Percentiles rank a stretch among this genome's conserved stretches.
Evolutionary conservation across 176 grass and related monocot species (phyloP).

Genomic region (Tuctoria greenei): DNA sequence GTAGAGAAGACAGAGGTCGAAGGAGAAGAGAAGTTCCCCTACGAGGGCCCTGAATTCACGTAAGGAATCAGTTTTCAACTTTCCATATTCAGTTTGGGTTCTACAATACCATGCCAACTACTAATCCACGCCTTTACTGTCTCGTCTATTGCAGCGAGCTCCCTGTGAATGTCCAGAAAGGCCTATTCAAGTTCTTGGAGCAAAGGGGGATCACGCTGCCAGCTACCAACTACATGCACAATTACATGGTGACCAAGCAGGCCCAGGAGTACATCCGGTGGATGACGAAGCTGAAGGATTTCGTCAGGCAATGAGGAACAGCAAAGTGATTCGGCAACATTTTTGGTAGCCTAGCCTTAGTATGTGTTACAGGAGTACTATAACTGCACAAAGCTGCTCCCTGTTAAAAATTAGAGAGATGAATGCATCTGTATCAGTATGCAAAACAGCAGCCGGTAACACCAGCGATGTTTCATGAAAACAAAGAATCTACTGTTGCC

Average conservation of each 20-base stretch:
- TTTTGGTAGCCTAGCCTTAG: conserved; percentile 46
- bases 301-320: conserved; percentile 49
- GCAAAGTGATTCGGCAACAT: background rate
- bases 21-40: conserved; percentile 62
- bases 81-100: background rate
- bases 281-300: conserved; percentile 83
- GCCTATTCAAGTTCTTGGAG: conserved; percentile 88
- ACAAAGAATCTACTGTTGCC: background rate
- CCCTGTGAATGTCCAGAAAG: conserved; percentile 89
- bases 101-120: background rate
- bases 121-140: background rate
- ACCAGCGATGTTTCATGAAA: background rate
- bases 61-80: conserved; percentile 13
- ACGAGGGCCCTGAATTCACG: conserved; percentile 92
- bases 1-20: conserved; percentile 35
- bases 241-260: conserved; percentile 94
- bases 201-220: conserved; percentile 58
- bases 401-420: background rate
- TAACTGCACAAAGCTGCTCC: background rate
- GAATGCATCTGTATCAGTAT: conserved; percentile 3
- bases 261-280: conserved; percentile 78
- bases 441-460: background rate
- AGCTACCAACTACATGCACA: conserved; percentile 86
- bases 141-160: conserved; percentile 59
- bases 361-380: background rate